These are phyloP conservation scores for Crithidia mellificae DNA, from an alignment of 208 protist genomes.

Conservation along the genomic window DNA sequence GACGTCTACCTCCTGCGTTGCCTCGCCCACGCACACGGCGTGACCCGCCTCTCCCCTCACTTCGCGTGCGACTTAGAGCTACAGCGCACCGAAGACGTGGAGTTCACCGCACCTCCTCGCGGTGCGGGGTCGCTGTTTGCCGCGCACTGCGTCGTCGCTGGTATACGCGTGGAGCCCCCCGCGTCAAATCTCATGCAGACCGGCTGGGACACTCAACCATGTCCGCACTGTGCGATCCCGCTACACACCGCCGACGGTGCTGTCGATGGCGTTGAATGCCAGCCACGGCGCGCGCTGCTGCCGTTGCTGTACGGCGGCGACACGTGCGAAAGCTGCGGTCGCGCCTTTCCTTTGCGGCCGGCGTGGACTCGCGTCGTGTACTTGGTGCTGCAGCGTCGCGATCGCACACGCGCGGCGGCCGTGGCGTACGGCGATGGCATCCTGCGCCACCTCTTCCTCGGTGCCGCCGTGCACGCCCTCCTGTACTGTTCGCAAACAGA, in stretches of 20 bases:
- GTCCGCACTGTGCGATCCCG: conserved; percentile 23
- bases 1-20: conserved; percentile 69
- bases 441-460: conserved; percentile 37
- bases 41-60: conserved; percentile 25
- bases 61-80: neutral
- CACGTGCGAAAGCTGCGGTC: conserved; percentile 26
- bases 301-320: conserved; percentile 37
- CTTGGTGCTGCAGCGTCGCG: conserved; percentile 39
- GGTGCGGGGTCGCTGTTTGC: no score
- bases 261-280: no score
- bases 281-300: no score
- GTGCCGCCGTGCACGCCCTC: conserved; percentile 32
- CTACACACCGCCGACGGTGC: no score
- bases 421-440: conserved; percentile 57
- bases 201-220: conserved; percentile 51
- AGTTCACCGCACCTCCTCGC: no score
- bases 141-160: conserved; percentile 48
- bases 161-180: conserved; percentile 42
- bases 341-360: conserved; percentile 31
- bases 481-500: conserved; percentile 51
- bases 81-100: neutral
- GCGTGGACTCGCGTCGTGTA: conserved; percentile 33
- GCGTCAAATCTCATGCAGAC: conserved; percentile 51
- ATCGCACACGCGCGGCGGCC: conserved; percentile 37
- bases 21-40: conserved; percentile 38